phyloP scores from a whole-genome alignment of 441 rosid species.

The Sinapis alba region DNA sequence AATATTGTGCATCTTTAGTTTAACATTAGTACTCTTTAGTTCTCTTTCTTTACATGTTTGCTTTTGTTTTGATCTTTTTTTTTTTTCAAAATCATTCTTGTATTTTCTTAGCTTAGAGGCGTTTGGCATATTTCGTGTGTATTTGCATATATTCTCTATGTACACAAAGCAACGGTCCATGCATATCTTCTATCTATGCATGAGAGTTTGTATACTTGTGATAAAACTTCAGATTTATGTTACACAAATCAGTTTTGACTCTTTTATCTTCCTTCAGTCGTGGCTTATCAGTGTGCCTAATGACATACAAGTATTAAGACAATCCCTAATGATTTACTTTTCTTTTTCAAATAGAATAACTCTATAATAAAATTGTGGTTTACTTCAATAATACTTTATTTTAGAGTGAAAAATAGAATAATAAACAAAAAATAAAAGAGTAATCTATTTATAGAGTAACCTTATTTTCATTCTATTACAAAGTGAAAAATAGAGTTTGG shows the following conservation, averaged over 20 bases:
- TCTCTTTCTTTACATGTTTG: not conserved
- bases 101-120: not conserved
- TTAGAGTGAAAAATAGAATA: no score
- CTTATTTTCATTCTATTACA: no score
- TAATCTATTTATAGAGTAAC: no score
- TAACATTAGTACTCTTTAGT: not conserved
- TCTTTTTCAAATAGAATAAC: no score
- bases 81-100: not conserved
- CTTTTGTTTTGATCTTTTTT: not conserved
- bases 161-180: conserved; percentile 9
- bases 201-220: conserved; percentile 20
- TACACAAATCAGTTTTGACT: conserved; percentile 16
- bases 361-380: no score
- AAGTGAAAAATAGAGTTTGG: no score
- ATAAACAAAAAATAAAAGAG: no score
- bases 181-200: conserved; percentile 32
- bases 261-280: not conserved
- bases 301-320: not conserved
- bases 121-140: not conserved
- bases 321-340: no score
- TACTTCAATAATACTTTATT: no score
- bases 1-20: not conserved
- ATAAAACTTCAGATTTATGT: conserved; percentile 10
- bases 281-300: not conserved
- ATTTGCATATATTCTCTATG: not conserved